Percentiles rank a stretch among this genome's conserved stretches.
Evolutionary conservation across 2,329 filamentous ascomycete species (phyloP).

Genomic region (Stemphylium vesicarium): DNA sequence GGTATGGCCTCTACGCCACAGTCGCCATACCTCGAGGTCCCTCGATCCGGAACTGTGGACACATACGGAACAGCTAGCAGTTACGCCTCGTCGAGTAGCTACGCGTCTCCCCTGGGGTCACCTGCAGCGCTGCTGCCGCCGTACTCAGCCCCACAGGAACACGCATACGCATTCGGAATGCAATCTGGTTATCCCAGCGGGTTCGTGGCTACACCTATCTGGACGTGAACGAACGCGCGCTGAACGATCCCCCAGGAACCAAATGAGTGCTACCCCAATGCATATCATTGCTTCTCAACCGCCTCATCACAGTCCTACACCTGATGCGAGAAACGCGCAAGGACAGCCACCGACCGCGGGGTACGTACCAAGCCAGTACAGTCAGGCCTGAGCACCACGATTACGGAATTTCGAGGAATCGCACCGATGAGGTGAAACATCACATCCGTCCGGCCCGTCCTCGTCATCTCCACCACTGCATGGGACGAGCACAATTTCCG

Average conservation of each 20-base stretch:
- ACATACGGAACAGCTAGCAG: constrained; percentile 34
- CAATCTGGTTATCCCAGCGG: constrained; percentile 50
- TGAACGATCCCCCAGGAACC: constrained; percentile 52
- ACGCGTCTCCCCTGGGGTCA: constrained; percentile 48
- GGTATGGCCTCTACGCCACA: constrained; percentile 43
- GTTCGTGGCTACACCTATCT: constrained; percentile 53
- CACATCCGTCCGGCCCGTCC: constrained; percentile 6
- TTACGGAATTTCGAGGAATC: constrained; percentile 2
- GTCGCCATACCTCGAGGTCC: constrained; percentile 56
- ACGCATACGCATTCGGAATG: constrained; percentile 51
- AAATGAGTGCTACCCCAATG: constrained; percentile 41
- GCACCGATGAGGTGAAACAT: constrained; percentile 10
- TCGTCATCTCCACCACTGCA: constrained; percentile 4
- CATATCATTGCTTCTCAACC: constrained; percentile 32
- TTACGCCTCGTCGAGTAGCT: constrained; percentile 41
- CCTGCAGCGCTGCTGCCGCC: constrained; percentile 43
- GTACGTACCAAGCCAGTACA: constrained; percentile 31
- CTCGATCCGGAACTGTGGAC: constrained; percentile 43
- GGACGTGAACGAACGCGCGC: constrained; percentile 50
- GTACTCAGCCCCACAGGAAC: constrained; percentile 48
- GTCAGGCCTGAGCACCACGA: constrained; percentile 16
- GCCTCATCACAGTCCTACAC: constrained; percentile 28
- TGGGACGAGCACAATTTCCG: constrained; percentile 7
- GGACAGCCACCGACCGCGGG: constrained; percentile 22
- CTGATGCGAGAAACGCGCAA: constrained; percentile 21